Percentiles rank a stretch among this genome's conserved stretches.
These are phyloP conservation scores for Dalechampia spathulata DNA, from an alignment of 441 rosid genomes.

Conservation along the genomic window DNA sequence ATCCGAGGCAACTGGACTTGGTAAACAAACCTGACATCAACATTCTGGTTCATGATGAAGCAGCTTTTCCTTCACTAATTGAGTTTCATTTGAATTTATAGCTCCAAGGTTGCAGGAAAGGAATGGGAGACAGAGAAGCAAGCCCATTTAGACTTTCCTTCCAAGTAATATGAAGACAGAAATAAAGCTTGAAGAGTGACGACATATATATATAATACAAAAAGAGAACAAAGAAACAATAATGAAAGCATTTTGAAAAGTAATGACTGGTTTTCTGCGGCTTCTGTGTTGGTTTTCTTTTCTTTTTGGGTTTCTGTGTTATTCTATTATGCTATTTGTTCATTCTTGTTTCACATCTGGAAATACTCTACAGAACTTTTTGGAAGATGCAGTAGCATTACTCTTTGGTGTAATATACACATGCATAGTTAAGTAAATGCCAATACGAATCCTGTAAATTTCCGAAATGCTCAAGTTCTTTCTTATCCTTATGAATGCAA, in stretches of 20 bases:
- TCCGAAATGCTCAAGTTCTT: constrained; percentile 3
- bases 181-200: constrained; percentile 17
- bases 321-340: constrained; percentile 23
- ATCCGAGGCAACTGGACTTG: constrained; percentile 74
- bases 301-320: constrained; percentile 20
- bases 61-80: constrained; percentile 13
- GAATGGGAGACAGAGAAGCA: constrained; percentile 25
- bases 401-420: constrained; percentile 18
- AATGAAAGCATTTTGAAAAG: constrained; percentile 23
- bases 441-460: constrained; percentile 21
- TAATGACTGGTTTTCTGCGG: constrained; percentile 16
- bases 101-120: constrained; percentile 33
- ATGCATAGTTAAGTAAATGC: constrained; percentile 9
- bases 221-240: constrained; percentile 15
- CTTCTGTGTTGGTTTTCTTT: constrained; percentile 19
- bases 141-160: constrained; percentile 19
- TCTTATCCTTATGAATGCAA: not conserved
- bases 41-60: constrained; percentile 11
- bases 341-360: constrained; percentile 23
- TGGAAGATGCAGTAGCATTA: constrained; percentile 16
- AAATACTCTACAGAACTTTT: constrained; percentile 14
- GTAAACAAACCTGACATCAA: constrained; percentile 24
- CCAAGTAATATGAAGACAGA: constrained; percentile 4
- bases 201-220: too few species aligned
- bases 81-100: constrained; percentile 14